Evolutionary conservation across 164 flowering plant genomes (phyloP).

Genomic region (Dillenia suffruticosa): DNA sequence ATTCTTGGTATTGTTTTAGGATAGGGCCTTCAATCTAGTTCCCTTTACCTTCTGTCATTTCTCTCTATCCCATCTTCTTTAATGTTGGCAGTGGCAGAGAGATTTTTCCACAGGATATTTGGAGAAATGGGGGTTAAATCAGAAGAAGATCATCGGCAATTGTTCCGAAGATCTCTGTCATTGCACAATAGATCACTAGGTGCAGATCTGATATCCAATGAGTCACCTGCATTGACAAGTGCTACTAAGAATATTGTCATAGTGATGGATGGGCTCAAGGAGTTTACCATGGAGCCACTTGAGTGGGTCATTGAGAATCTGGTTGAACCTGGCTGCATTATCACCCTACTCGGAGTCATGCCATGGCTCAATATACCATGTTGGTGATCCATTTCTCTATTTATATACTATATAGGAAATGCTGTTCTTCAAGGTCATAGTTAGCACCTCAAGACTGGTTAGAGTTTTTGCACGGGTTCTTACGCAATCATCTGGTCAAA

Average conservation of each 20-base stretch:
- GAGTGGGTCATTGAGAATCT: constrained; percentile 40
- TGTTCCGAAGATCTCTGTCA: not conserved
- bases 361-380: constrained; percentile 57
- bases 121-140: no score
- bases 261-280: constrained; percentile 41
- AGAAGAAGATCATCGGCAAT: not conserved
- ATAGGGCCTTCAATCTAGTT: no score
- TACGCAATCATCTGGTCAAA: no score
- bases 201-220: constrained; percentile 4
- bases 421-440: no score
- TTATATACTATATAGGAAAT: not conserved
- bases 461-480: no score
- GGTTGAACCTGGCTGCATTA: constrained; percentile 17
- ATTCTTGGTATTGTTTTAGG: no score
- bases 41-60: no score
- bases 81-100: no score
- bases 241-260: constrained; percentile 27
- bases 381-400: constrained; percentile 12
- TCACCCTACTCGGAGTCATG: constrained; percentile 49
- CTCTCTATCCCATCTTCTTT: no score
- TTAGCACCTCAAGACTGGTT: no score
- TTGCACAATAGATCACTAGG: not conserved
- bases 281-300: constrained; percentile 30
- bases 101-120: no score
- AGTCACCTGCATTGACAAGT: constrained; percentile 10